Base-by-base conservation (phyloP, 2,329 filamentous ascomycete species). In the Alternaria hordeiaustralica region DNA sequence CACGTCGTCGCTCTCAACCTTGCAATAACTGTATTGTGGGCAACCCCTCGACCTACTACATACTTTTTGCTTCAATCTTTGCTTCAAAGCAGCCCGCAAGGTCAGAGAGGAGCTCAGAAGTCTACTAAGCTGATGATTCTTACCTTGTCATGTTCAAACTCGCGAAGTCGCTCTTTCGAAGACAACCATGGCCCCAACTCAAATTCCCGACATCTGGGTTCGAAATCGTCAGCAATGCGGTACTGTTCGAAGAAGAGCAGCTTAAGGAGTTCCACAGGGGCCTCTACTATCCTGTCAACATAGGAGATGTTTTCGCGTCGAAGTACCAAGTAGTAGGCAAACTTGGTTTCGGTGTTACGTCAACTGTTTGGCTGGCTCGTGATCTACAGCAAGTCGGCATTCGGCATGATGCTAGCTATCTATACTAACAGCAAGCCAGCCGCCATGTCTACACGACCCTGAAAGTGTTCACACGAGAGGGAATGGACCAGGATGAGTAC, bases 261-360 rank as follows among this genome's bases (percentile, higher is more conserved):
- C 53, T 69, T 58, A 30, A 54, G 1, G 33, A 59, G n/a, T 65
- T 61, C 45, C 28, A 50, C 13, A 58, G 46, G 21, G 51, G 36
- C 1, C 1, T 58, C 26, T 64, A 61, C 58, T 69, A 57, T 20
- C 59, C 65, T 18, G 67, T 66, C 25, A 59, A 63, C 33, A 66
- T 70, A 46, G 63, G 65, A 54, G 65, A 65, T 26, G 53, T 65
- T 9, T 60, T 70, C 30, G 57, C 41, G 18, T 63, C 61, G 4
- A 61, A 63, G 33, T 67, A 69, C 53, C 60, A 67, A 53, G 63
- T 67, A 45, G 67, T 67, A 49, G 66, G 63, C 49, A 68, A 70
- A 45, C 61, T 68, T 49, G 63, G 66, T 30, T 68, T 60, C 33
- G 60, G 63, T 47, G 47, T 55, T 23, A 63, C 55, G 9, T 65